Evolutionary conservation across 768 basidiomycete genomes (phyloP).

Genomic region (Mycena venus): DNA sequence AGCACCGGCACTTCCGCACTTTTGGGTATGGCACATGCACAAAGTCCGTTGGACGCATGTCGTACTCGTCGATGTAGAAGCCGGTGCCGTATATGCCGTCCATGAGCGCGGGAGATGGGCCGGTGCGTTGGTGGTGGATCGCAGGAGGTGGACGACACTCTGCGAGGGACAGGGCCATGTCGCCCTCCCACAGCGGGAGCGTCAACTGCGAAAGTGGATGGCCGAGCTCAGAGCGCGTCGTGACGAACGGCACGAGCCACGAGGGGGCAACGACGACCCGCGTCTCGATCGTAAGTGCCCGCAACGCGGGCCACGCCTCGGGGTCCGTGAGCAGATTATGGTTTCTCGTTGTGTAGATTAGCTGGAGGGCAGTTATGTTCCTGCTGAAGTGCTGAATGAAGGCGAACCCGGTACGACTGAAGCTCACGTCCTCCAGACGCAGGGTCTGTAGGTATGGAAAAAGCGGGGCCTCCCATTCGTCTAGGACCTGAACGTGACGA

Average conservation of each 20-base stretch:
- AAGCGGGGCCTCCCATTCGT: neutral
- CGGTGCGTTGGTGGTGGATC: neutral
- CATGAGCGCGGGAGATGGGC: conserved; percentile 5
- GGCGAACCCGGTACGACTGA: neutral
- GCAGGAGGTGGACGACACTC: neutral
- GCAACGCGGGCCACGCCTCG: neutral
- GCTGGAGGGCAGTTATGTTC: neutral
- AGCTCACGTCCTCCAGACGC: neutral
- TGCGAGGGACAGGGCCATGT: neutral
- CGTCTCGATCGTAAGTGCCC: neutral
- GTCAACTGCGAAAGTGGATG: neutral
- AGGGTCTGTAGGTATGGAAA: neutral
- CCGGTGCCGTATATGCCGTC: neutral
- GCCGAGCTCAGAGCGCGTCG: neutral
- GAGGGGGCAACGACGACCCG: neutral
- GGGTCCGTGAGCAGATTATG: neutral
- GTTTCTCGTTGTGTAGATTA: neutral
- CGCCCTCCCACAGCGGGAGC: neutral
- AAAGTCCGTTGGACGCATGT: neutral
- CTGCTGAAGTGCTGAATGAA: neutral
- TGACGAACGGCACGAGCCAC: neutral
- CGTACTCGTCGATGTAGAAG: neutral
- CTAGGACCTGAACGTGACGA: neutral
- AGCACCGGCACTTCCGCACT: neutral
- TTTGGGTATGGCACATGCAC: neutral